These are phyloP conservation scores for Dimargaris verticillata DNA, from an alignment of 192 early-diverging fungal species.

Conservation along the genomic window DNA sequence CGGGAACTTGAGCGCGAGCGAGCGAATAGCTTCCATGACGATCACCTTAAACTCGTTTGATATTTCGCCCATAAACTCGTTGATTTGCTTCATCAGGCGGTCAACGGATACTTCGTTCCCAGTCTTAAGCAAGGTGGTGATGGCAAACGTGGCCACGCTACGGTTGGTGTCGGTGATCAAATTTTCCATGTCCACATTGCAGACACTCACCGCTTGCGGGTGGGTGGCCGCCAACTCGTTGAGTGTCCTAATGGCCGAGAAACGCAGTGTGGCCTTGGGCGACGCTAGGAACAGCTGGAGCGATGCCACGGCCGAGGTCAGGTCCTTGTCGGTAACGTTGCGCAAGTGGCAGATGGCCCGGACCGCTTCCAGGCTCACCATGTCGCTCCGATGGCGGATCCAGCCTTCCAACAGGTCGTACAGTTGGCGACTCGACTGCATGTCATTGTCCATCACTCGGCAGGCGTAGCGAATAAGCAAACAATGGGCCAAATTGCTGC, in stretches of 20 bases:
- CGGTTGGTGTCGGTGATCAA: constrained; percentile 93
- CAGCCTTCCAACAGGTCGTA: constrained; percentile 77
- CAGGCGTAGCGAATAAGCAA: constrained; percentile 84
- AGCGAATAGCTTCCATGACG: constrained; percentile 94
- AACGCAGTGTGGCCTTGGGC: constrained; percentile 81
- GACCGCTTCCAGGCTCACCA: constrained; percentile 95
- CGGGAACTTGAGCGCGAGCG: constrained; percentile 94
- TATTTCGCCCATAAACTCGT: constrained; percentile 95
- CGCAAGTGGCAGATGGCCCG: constrained; percentile 85
- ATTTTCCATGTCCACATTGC: constrained; percentile 98
- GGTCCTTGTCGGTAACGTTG: constrained; percentile 65
- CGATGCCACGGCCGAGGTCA: constrained; percentile 84
- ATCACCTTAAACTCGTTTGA: constrained; percentile 99
- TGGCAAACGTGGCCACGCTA: constrained; percentile 94
- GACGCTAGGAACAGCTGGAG: constrained; percentile 87
- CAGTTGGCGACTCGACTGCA: constrained; percentile 36
- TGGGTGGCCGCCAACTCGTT: constrained; percentile 82
- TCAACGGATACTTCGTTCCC: constrained; percentile 96
- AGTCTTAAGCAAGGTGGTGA: constrained; percentile 95
- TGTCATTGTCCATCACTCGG: constrained; percentile 64
- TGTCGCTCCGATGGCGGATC: constrained; percentile 89
- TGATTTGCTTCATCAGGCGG: constrained; percentile 97
- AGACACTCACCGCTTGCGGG: constrained; percentile 76
- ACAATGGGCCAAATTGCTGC: constrained; percentile 77
- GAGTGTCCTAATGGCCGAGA: constrained; percentile 95